These are phyloP conservation scores for Metschnikowia continentalis DNA, from an alignment of 805 yeast species.

Conservation along the genomic window DNA sequence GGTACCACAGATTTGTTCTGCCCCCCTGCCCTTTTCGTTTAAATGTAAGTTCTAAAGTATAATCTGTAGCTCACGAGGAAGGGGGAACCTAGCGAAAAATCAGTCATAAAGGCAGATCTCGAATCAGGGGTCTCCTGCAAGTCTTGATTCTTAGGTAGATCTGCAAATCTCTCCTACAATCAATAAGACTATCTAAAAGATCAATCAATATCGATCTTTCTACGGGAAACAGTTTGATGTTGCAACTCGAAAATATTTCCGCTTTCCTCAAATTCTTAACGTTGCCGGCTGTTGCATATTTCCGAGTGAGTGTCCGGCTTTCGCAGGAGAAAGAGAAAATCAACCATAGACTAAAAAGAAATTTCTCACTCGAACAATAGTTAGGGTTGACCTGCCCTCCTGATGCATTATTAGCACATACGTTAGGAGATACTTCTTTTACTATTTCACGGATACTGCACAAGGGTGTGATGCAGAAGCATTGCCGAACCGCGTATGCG, in stretches of 20 bases:
- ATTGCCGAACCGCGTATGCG: constrained; percentile 4
- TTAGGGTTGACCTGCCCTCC: not conserved
- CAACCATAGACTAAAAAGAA: not conserved
- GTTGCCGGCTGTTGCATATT: not conserved
- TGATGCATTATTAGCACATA: not conserved
- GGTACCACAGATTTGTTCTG: not conserved
- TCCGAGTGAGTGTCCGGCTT: not conserved
- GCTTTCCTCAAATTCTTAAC: not conserved
- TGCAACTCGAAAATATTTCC: not conserved
- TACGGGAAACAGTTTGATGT: not conserved
- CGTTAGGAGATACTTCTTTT: not conserved
- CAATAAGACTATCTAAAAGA: not conserved
- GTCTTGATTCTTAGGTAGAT: not conserved
- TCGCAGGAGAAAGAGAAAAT: not conserved
- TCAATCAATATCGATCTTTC: not conserved
- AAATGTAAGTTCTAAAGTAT: not conserved
- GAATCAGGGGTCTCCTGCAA: not conserved
- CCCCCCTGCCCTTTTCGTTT: not conserved
- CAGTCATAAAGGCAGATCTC: not conserved
- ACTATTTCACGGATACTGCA: not conserved
- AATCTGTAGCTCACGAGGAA: not conserved
- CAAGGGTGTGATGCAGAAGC: not conserved
- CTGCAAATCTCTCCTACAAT: not conserved
- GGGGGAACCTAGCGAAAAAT: not conserved
- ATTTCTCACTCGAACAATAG: not conserved